A percentile compares a stretch with the other conserved stretches of the same genome.
phyloP scores from a whole-genome alignment of 2,329 filamentous ascomycete genomes.

The Diaporthe sp. region DNA sequence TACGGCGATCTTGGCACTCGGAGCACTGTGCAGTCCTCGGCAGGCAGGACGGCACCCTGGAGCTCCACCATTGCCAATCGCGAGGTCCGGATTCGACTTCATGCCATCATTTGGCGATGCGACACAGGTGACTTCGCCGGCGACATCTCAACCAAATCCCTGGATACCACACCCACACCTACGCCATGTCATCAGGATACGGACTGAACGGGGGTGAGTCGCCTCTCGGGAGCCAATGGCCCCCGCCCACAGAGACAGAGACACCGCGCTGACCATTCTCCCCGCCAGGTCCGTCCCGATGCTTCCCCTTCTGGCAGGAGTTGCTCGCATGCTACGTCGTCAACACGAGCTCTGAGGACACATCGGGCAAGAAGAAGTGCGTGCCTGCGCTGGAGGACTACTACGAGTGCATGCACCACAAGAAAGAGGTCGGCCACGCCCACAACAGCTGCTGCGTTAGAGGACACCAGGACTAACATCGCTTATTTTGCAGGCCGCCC shows the following conservation, averaged over 20 bases:
- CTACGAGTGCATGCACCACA: constrained; percentile 98
- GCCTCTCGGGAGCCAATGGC: constrained; percentile 34
- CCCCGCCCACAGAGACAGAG: constrained; percentile 43
- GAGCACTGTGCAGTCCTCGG: constrained; percentile 1
- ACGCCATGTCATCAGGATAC: constrained; percentile 44
- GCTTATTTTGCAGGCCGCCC: constrained; percentile 72
- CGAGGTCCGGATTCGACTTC: constrained; percentile 37
- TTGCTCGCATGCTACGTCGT: constrained; percentile 98
- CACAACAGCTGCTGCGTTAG: not conserved
- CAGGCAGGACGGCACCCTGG: constrained; percentile 18
- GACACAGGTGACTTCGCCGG: constrained; percentile 34
- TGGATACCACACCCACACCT: constrained; percentile 29
- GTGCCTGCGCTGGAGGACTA: constrained; percentile 91
- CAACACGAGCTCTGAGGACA: constrained; percentile 85
- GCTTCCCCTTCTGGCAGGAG: constrained; percentile 99
- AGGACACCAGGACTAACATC: constrained; percentile 26
- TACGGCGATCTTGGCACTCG: not conserved
- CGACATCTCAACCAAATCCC: constrained; percentile 15
- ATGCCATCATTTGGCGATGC: constrained; percentile 35
- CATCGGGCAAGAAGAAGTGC: constrained; percentile 90
- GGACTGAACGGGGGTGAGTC: constrained; percentile 59
- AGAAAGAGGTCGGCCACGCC: constrained; percentile 85
- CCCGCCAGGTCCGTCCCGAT: constrained; percentile 75
- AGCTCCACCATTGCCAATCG: constrained; percentile 33
- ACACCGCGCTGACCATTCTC: constrained; percentile 9